Conservation (phyloP, 257 asterid genomes). For the Gynochthodes officinalis region DNA sequence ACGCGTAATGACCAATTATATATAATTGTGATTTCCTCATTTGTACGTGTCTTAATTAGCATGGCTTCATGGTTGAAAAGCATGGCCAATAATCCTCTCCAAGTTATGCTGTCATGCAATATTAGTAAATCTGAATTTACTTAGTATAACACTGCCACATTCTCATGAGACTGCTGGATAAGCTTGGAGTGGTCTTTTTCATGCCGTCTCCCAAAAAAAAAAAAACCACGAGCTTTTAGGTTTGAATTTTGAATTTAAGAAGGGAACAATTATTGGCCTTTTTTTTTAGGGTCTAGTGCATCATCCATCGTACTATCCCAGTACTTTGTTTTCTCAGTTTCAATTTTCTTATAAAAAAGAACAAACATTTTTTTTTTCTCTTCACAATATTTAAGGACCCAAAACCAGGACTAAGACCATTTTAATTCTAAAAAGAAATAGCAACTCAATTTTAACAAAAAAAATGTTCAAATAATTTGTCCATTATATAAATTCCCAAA, state of each 20-base stretch:
- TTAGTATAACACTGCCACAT: constrained; percentile 9
- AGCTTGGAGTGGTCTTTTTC: constrained; percentile 24
- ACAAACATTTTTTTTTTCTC: neutral
- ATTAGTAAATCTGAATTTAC: constrained; percentile 14
- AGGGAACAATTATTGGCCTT: no score
- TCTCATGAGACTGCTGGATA: neutral
- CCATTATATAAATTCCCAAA: neutral
- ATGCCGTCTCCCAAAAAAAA: neutral
- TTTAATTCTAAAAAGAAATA: neutral
- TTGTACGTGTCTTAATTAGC: constrained; percentile 12
- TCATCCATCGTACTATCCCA: no score
- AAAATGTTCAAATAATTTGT: neutral
- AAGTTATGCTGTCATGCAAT: constrained; percentile 2
- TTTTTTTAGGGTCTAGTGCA: no score
- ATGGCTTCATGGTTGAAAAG: neutral
- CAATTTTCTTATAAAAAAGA: no score
- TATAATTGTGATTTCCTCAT: constrained; percentile 2
- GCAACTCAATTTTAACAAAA: no score
- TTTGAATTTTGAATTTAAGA: no score
- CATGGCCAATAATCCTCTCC: neutral
- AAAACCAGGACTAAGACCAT: neutral
- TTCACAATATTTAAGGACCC: neutral
- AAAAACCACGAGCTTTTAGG: no score
- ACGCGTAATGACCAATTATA: neutral
- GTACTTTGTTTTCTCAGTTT: no score